A percentile compares a stretch with the other conserved stretches of the same genome.
Conservation (phyloP, 148 eudicot species). For the Tetragonia tetragonoides region DNA sequence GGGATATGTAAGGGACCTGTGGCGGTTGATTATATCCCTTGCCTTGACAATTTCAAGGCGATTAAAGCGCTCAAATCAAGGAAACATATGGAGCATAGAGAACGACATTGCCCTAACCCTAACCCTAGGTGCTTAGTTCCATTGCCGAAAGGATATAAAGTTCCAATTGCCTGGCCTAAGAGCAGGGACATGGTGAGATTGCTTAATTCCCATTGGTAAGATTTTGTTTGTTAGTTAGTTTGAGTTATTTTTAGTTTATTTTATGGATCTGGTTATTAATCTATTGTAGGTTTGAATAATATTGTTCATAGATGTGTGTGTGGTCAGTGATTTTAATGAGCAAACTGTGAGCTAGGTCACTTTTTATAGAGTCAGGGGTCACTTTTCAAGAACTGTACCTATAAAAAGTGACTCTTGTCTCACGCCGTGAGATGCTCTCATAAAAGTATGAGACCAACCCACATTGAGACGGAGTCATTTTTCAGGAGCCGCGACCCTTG, state of each 20-base stretch:
- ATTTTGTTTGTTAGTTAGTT: conserved; percentile 17
- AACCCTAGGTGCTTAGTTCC: conserved; percentile 54
- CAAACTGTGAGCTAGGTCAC: too few species aligned
- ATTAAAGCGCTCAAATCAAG: conserved; percentile 61
- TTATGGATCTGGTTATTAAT: not conserved
- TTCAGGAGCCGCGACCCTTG: too few species aligned
- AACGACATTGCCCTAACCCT: conserved; percentile 74
- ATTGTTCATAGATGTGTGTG: too few species aligned
- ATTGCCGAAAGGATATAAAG: conserved; percentile 67
- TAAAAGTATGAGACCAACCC: too few species aligned
- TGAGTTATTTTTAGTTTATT: not conserved
- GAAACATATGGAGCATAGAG: conserved; percentile 85
- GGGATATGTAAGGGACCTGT: conserved; percentile 41
- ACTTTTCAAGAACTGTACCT: too few species aligned
- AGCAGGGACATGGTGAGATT: conserved; percentile 99
- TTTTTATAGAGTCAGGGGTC: too few species aligned
- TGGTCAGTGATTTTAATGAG: too few species aligned
- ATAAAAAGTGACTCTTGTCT: too few species aligned
- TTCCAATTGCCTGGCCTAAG: conserved; percentile 83
- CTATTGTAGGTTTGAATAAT: too few species aligned
- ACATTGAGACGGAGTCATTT: too few species aligned
- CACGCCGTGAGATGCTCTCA: too few species aligned
- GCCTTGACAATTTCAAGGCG: conserved; percentile 73
- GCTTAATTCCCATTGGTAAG: conserved; percentile 58
- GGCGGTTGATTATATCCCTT: conserved; percentile 85